Evolutionary conservation across 2,329 filamentous ascomycete genomes (phyloP).

Genomic region (Golovinomyces cichoracearum): DNA sequence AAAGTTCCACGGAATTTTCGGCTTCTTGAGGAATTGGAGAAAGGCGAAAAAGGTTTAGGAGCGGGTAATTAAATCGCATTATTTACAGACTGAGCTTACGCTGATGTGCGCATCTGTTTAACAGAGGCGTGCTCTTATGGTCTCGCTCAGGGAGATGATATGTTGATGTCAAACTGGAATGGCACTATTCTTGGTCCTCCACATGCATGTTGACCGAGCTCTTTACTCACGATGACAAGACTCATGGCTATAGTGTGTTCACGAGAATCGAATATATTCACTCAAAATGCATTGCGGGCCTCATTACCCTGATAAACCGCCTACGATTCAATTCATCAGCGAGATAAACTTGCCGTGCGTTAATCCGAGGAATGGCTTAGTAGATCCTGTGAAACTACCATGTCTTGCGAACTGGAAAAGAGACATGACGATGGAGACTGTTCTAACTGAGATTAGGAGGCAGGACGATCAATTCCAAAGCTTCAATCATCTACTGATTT

Average conservation of each 20-base stretch:
- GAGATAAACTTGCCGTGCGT: conserved; percentile 95
- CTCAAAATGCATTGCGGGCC: conserved; percentile 87
- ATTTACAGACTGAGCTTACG: conserved; percentile 4
- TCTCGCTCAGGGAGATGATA: conserved; percentile 74
- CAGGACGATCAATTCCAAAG: conserved; percentile 17
- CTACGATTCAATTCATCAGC: conserved; percentile 74
- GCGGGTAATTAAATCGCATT: conserved; percentile 32
- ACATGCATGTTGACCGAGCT: conserved; percentile 38
- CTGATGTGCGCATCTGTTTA: conserved; percentile 4
- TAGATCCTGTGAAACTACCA: conserved; percentile 60
- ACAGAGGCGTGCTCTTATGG: conserved; percentile 91
- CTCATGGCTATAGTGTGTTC: conserved; percentile 39
- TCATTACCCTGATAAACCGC: conserved; percentile 69
- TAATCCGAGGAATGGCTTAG: conserved; percentile 50
- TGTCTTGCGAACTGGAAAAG: conserved; percentile 78
- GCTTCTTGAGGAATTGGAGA: conserved; percentile 89
- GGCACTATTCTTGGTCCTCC: conserved; percentile 91
- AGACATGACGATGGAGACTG: conserved; percentile 84
- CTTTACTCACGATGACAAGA: neutral
- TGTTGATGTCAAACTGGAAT: conserved; percentile 97
- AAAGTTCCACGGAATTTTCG: conserved; percentile 91
- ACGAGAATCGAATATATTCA: conserved; percentile 98
- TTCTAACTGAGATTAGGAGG: conserved; percentile 66
- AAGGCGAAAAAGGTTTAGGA: conserved; percentile 91
- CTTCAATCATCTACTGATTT: neutral